Base-by-base conservation (phyloP, 805 yeast species). In the Kuraishia capsulata region DNA sequence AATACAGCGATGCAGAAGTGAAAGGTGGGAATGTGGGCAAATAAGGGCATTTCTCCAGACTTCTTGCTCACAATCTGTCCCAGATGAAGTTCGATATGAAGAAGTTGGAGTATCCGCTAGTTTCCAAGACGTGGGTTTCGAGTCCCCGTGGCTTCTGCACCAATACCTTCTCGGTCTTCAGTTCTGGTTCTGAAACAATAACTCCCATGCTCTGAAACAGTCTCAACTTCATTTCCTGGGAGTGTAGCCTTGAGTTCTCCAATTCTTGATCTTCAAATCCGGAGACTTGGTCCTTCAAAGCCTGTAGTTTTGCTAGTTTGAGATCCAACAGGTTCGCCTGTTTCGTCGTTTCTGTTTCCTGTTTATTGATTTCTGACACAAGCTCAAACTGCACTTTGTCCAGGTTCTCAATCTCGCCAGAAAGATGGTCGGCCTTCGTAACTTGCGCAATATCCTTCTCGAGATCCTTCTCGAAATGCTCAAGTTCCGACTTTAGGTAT, bases 61-160 rank as follows among this genome's bases (percentile, higher is more conserved):
- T 33, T 16, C 13, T 20, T 21, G 16, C 9, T 47, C 42, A 67
- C 44, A 75, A 46, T 39, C 72, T 69, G 43, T 83, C 92, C 95
- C 95, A 85, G 24, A 85, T 72, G 52, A 74, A 81, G 50, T 85
- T 84, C 11, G 86, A 71, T 23, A 82, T 71, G 54, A 82, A 84
- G 49, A 69, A 80, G 42, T 78, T 79, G 48, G 82, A 75, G 44
- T 78, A 74, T 42, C 74, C 70, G 20, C 66, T 70, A 24, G 77
- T 67, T 20, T 73, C 69, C 38, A 81, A 56, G 6, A 73, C 61
- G 46, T 71, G 73, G 1, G 76, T 58, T 20, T 62, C 53, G 35
- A 71, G 71, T 20, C 57, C 57, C n/a, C 55, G 54, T 39, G 67
- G 68, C 50, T 73, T 75, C 42, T 69, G 61, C 3, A 79, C 69